Evolutionary conservation across 2,329 filamentous ascomycete species (phyloP).

Genomic region (Epichloe sp.): DNA sequence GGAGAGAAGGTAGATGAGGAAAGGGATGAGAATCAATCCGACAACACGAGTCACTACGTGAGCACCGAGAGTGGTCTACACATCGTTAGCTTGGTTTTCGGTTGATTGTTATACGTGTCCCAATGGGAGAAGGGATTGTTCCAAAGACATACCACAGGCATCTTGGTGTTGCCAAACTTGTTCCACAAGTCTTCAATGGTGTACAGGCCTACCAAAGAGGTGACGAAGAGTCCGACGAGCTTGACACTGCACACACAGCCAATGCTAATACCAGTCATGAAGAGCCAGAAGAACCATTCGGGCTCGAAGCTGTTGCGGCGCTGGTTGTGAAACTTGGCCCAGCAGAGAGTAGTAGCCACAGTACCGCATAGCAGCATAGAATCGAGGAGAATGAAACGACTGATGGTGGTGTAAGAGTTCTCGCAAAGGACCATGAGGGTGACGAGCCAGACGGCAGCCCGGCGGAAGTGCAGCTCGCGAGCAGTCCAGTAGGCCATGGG

Average conservation of each 20-base stretch:
- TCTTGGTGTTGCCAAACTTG: constrained; percentile 90
- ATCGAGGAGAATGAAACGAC: constrained; percentile 92
- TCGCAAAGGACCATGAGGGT: constrained; percentile 96
- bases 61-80: constrained; percentile 49
- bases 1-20: constrained; percentile 87
- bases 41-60: constrained; percentile 72
- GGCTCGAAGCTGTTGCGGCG: constrained; percentile 74
- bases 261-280: constrained; percentile 87
- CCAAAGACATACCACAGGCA: constrained; percentile 55
- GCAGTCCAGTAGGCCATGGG: constrained; percentile 94
- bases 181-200: constrained; percentile 95
- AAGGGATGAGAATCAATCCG: constrained; percentile 76
- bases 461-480: constrained; percentile 74
- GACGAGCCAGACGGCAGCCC: constrained; percentile 84
- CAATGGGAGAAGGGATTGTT: neutral
- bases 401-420: constrained; percentile 98
- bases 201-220: constrained; percentile 87
- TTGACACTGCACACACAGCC: constrained; percentile 98
- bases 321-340: constrained; percentile 89
- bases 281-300: constrained; percentile 91
- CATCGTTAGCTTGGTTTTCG: neutral
- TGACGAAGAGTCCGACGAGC: constrained; percentile 93
- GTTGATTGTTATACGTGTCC: neutral
- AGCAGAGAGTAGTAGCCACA: constrained; percentile 94
- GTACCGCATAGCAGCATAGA: constrained; percentile 64